Conservation (phyloP, 352 stramenopile genomes). For the Globisporangium canariense region DNA sequence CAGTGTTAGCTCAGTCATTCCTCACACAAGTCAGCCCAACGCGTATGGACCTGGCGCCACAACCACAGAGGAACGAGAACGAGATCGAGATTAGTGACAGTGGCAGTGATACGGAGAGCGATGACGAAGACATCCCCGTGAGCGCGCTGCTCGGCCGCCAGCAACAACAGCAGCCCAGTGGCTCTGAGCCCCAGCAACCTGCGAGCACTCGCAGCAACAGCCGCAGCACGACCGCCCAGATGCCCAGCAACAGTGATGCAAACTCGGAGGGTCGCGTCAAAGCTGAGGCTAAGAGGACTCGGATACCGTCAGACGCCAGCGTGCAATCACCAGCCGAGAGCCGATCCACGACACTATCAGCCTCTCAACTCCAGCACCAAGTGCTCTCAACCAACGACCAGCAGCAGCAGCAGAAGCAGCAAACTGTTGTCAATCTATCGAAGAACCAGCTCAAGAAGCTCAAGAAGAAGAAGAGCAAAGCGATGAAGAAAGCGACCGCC, state of each 20-base stretch:
- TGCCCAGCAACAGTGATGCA: not conserved
- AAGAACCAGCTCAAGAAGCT: slow-evolving; percentile 1
- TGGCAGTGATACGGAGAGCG: slow-evolving; percentile 7
- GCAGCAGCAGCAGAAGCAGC: not conserved
- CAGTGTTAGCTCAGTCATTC: not conserved
- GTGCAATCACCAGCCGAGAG: not conserved
- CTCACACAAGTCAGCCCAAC: not conserved
- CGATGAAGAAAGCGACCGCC: not conserved
- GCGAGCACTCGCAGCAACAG: not conserved
- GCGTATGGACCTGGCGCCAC: not conserved
- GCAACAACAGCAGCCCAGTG: not conserved
- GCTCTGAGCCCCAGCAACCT: not conserved
- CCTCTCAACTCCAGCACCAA: not conserved
- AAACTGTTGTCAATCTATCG: not conserved
- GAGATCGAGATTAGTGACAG: slow-evolving; percentile 4
- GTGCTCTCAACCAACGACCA: not conserved
- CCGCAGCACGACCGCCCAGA: not conserved
- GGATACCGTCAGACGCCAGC: not conserved
- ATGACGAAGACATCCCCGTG: slow-evolving; percentile 9
- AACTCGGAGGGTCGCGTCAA: not conserved
- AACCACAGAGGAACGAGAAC: not conserved
- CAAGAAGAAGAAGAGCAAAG: slow-evolving; percentile 5
- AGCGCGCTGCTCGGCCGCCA: not conserved
- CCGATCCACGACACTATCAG: not conserved
- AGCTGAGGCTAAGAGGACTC: not conserved